Evolutionary conservation across 495 filamentous ascomycete genomes (phyloP).

Genomic region (Hypoxylon subgilvum): DNA sequence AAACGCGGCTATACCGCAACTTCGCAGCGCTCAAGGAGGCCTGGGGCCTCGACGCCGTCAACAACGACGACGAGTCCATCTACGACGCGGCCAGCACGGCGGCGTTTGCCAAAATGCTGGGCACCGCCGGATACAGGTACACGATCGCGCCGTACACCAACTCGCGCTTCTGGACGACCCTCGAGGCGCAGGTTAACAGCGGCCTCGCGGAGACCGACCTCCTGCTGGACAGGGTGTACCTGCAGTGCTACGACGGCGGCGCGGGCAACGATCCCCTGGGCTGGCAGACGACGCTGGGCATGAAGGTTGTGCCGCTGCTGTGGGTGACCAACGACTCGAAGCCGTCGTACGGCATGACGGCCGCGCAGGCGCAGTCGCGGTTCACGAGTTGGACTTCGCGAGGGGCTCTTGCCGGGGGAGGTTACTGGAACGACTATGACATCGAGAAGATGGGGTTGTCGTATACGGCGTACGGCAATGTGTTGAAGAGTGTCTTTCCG

Average conservation of each 20-base stretch:
- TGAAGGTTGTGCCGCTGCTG: slow-evolving; percentile 52
- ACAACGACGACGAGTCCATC: slow-evolving; percentile 53
- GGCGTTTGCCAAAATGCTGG: slow-evolving; percentile 49
- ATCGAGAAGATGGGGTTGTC: slow-evolving; percentile 53
- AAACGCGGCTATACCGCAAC: slow-evolving; percentile 45
- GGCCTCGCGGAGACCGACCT: slow-evolving; percentile 30
- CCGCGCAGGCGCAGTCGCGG: slow-evolving; percentile 42
- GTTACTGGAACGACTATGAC: slow-evolving; percentile 56
- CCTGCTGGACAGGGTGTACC: slow-evolving; percentile 48
- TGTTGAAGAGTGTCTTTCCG: slow-evolving; percentile 44
- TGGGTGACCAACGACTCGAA: slow-evolving; percentile 56
- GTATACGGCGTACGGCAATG: slow-evolving; percentile 46
- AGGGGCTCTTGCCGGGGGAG: slow-evolving; percentile 45
- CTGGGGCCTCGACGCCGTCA: slow-evolving; percentile 52
- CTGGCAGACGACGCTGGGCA: slow-evolving; percentile 45
- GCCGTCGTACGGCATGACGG: slow-evolving; percentile 44
- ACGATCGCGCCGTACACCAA: slow-evolving; percentile 52
- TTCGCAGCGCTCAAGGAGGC: slow-evolving; percentile 46
- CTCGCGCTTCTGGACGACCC: slow-evolving; percentile 40
- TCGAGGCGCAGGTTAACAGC: slow-evolving; percentile 42
- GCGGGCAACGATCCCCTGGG: slow-evolving; percentile 45
- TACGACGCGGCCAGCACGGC: slow-evolving; percentile 50
- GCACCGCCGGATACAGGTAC: slow-evolving; percentile 45
- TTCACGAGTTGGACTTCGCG: slow-evolving; percentile 43
- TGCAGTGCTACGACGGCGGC: slow-evolving; percentile 53